These are phyloP conservation scores for Scheffersomyces amazonensis DNA, from an alignment of 805 yeast species.

Conservation along the genomic window DNA sequence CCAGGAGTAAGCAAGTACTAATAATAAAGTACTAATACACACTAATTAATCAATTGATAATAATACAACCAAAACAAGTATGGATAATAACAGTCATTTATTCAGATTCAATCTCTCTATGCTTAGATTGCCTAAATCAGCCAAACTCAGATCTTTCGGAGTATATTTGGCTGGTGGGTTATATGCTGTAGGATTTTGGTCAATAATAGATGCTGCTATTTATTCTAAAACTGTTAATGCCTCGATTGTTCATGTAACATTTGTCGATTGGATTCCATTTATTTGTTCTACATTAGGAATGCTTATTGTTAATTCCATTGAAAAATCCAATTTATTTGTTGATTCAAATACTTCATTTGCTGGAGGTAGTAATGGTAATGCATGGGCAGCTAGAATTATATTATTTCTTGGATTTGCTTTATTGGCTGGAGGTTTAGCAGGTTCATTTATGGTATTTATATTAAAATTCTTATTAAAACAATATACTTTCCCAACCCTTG, in stretches of 20 bases:
- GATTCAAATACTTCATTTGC: slow-evolving; percentile 37
- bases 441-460: slow-evolving; percentile 83
- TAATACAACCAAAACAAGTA: neutral
- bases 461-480: slow-evolving; percentile 80
- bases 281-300: slow-evolving; percentile 87
- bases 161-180: slow-evolving; percentile 75
- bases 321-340: slow-evolving; percentile 57
- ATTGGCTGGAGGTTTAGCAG: slow-evolving; percentile 91
- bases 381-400: slow-evolving; percentile 93
- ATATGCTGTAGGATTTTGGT: slow-evolving; percentile 87
- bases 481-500: slow-evolving; percentile 80
- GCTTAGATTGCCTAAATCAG: slow-evolving; percentile 68
- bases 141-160: slow-evolving; percentile 66
- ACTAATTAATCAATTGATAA: neutral
- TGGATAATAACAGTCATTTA: slow-evolving; percentile 35
- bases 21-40: too few relatives aligned
- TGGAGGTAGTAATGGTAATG: slow-evolving; percentile 48
- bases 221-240: slow-evolving; percentile 84
- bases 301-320: slow-evolving; percentile 74
- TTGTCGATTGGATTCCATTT: slow-evolving; percentile 95
- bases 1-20: too few relatives aligned
- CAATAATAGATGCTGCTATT: slow-evolving; percentile 83
- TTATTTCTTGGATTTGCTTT: slow-evolving; percentile 89
- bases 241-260: slow-evolving; percentile 80
- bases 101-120: slow-evolving; percentile 56